Conservation (phyloP, 2,329 filamentous ascomycete species). For the Ophiocordyceps sinensis region DNA sequence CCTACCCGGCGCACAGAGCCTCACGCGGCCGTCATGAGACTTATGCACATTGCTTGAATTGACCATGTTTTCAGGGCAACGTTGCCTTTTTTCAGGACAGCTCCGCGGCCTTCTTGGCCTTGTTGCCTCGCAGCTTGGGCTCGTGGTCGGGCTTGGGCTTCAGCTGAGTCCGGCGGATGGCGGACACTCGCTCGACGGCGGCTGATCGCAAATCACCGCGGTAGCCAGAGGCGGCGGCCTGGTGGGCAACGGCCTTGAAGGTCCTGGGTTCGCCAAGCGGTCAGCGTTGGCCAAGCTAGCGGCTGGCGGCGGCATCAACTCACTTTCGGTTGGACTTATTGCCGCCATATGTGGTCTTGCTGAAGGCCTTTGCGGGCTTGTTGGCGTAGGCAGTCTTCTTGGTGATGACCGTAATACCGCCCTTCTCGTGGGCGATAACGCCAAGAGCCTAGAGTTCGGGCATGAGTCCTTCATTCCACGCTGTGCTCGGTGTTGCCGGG, state of each 20-base stretch:
- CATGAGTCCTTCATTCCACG: slow-evolving; percentile 4
- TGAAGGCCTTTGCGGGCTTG: slow-evolving; percentile 55
- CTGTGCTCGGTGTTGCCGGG: not conserved
- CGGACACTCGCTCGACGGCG: slow-evolving; percentile 77
- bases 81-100: slow-evolving; percentile 10
- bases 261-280: slow-evolving; percentile 38
- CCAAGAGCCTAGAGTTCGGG: slow-evolving; percentile 55
- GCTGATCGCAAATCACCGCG: slow-evolving; percentile 60
- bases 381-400: slow-evolving; percentile 65
- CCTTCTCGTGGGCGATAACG: slow-evolving; percentile 60
- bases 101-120: slow-evolving; percentile 57
- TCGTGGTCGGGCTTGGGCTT: slow-evolving; percentile 61
- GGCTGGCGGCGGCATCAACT: slow-evolving; percentile 8
- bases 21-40: not conserved
- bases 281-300: slow-evolving; percentile 3
- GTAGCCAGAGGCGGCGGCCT: slow-evolving; percentile 74
- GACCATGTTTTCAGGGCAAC: not conserved
- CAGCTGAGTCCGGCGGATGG: slow-evolving; percentile 67
- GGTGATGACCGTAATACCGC: slow-evolving; percentile 64
- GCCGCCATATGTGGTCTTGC: slow-evolving; percentile 54
- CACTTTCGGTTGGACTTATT: slow-evolving; percentile 62
- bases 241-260: slow-evolving; percentile 78
- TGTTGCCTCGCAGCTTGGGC: slow-evolving; percentile 63
- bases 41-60: not conserved
- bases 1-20: not conserved